A percentile compares a stretch with the other conserved stretches of the same genome.
Conservation (phyloP, 2,329 filamentous ascomycete genomes). For the Ascochyta rabiei region DNA sequence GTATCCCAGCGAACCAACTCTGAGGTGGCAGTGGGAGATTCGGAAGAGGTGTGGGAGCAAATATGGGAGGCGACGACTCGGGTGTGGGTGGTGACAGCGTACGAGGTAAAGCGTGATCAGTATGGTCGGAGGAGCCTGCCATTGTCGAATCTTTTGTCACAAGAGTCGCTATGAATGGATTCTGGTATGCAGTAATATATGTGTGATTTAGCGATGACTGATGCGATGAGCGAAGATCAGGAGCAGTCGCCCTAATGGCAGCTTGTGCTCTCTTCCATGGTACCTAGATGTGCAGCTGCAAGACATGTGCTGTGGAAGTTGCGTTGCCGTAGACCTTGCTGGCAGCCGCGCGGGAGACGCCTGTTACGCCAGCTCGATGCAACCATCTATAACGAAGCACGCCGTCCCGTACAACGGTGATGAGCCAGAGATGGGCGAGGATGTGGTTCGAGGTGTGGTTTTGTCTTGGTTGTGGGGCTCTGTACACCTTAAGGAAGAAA, state of each 20-base stretch:
- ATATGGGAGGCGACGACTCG: background rate
- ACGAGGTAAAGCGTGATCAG: background rate
- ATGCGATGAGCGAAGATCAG: too few species aligned
- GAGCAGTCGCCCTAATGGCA: too few species aligned
- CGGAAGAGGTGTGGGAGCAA: background rate
- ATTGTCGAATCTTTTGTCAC: background rate
- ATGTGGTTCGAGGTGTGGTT: background rate
- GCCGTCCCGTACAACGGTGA: background rate
- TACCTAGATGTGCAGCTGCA: background rate
- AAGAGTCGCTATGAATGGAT: background rate
- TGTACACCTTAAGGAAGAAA: background rate
- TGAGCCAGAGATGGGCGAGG: background rate
- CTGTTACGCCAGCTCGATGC: background rate
- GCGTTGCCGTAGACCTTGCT: background rate
- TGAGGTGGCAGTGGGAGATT: background rate
- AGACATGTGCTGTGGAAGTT: background rate
- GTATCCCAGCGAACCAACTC: background rate
- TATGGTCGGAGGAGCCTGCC: background rate
- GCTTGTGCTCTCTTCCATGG: background rate
- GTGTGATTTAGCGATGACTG: background rate
- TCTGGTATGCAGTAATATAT: background rate
- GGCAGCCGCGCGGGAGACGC: constrained; percentile 1
- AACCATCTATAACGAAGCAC: background rate
- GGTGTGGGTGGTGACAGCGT: background rate
- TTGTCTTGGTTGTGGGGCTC: constrained; percentile 1